Base-by-base conservation (phyloP, 306 rosid genomes). In the Gastrolobium villosum region DNA sequence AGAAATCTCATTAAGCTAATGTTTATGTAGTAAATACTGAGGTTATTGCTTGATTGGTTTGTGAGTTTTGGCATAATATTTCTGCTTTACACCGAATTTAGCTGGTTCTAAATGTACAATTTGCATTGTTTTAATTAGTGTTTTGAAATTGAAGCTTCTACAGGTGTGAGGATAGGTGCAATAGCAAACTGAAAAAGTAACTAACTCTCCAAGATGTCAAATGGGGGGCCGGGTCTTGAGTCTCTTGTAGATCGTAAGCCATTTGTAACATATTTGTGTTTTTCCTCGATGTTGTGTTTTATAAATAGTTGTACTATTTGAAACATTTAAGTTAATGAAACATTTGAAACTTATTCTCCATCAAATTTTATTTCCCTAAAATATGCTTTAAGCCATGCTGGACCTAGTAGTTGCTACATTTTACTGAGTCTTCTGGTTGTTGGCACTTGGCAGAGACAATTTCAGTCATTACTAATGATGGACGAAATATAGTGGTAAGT, bases 391-490 rank as follows among this genome's bases (percentile, higher is more conserved):
- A 35, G 41, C n/a, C 0, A 4, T 41, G 32, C 7, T 20, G 26
- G 26, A 20, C 26, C 26, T 64, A 40, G 31, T 73, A 55, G 20
- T 7, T 66, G 6, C 10, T 26, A 56, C 5, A 44, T 61, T 44
- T 70, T 26, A 2, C 52, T 39, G 56, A 70, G 46, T 57, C 74
- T 62, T 72, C 64, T 53, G 32, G 6, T 14, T 64, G 49, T 55
- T 55, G 59, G n/a, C n/a, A 5, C 31, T 48, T 62, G 13, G 88
- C 90, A 94, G 98, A 94, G 84, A 86, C 89, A 44, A 94, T 94
- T 79, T 94, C 98, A 6, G 91, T 94, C 63, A 94, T 93, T 79
- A 94, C 98, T 61, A 94, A 91, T 73, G 98, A 94, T 77, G 98
- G 98, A 26, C 64, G 98, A 65, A 94, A 94, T 84, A 91, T 94